phyloP scores from a whole-genome alignment of 768 basidiomycete genomes.

The Boletus vinaceobasis region DNA sequence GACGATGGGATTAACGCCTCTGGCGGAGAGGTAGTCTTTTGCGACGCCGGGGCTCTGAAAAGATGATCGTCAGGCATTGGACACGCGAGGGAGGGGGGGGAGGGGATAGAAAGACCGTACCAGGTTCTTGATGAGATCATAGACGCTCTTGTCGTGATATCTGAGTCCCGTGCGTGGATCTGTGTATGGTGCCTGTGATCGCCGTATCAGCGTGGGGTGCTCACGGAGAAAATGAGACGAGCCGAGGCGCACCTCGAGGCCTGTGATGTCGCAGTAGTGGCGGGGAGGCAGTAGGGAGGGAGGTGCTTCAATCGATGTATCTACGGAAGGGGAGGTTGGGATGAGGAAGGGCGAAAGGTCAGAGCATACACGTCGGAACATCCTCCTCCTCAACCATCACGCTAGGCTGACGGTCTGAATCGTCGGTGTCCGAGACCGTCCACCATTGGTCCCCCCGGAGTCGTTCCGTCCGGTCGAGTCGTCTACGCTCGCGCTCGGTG shows the following conservation, averaged over 20 bases:
- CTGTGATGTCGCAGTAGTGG: conserved; percentile 85
- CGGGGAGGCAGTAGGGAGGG: conserved; percentile 74
- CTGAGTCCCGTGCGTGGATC: conserved; percentile 77
- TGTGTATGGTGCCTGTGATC: conserved; percentile 65
- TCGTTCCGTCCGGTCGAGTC: too few species aligned
- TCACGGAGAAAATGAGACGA: not conserved
- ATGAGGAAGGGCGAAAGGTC: not conserved
- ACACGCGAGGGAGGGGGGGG: too few species aligned
- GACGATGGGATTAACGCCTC: conserved; percentile 49
- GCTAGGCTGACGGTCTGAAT: too few species aligned
- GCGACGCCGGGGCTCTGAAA: conserved; percentile 59
- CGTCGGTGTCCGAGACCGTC: too few species aligned
- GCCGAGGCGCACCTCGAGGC: conserved; percentile 55
- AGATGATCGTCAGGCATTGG: not conserved
- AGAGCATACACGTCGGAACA: conserved; percentile 61
- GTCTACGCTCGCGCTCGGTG: too few species aligned
- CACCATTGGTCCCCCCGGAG: too few species aligned
- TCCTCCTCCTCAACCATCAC: conserved; percentile 47
- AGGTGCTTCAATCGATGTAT: conserved; percentile 80
- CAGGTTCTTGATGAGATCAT: conserved; percentile 73
- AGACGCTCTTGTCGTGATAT: conserved; percentile 85
- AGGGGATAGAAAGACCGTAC: conserved; percentile 34
- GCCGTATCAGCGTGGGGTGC: not conserved
- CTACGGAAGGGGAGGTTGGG: conserved; percentile 34
- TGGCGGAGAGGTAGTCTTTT: conserved; percentile 69